Percentiles rank a stretch among this genome's conserved stretches.
These are phyloP conservation scores for Lipomyces yamadae DNA, from an alignment of 805 yeast genomes.

Conservation along the genomic window DNA sequence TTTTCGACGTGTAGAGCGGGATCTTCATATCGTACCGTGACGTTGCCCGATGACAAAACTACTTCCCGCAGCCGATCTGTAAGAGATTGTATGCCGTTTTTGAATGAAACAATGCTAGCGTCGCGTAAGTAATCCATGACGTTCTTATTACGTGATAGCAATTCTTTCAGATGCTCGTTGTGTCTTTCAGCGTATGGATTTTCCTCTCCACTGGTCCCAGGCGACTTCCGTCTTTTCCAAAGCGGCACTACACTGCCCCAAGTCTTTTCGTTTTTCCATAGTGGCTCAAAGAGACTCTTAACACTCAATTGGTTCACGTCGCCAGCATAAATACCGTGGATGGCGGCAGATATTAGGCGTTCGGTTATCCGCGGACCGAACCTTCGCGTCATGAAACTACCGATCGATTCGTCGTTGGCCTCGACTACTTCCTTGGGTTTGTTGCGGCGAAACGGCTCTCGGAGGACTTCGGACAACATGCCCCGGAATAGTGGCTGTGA, in stretches of 20 bases:
- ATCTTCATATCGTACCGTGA: slow-evolving; percentile 8
- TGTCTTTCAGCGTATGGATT: slow-evolving; percentile 1
- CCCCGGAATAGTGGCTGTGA: slow-evolving; percentile 49
- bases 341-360: slow-evolving; percentile 75
- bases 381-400: slow-evolving; percentile 67
- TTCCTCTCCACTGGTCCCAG: neutral
- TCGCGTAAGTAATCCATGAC: slow-evolving; percentile 16
- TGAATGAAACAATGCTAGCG: slow-evolving; percentile 26
- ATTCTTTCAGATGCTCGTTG: neutral
- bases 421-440: slow-evolving; percentile 2
- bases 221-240: slow-evolving; percentile 8
- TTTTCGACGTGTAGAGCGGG: slow-evolving; percentile 16
- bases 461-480: slow-evolving; percentile 39
- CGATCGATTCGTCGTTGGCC: slow-evolving; percentile 69
- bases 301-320: slow-evolving; percentile 69
- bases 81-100: slow-evolving; percentile 27
- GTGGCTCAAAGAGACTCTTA: slow-evolving; percentile 20
- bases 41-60: slow-evolving; percentile 10
- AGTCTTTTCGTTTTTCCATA: slow-evolving; percentile 26
- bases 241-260: slow-evolving; percentile 22
- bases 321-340: slow-evolving; percentile 93
- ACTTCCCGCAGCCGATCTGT: slow-evolving; percentile 10
- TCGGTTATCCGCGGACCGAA: slow-evolving; percentile 60
- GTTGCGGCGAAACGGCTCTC: slow-evolving; percentile 32
- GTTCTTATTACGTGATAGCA: slow-evolving; percentile 44